Percentiles rank a stretch among this genome's conserved stretches.
These are phyloP conservation scores for Diaporthe vexans DNA, from an alignment of 2,329 filamentous ascomycete genomes.

Conservation along the genomic window DNA sequence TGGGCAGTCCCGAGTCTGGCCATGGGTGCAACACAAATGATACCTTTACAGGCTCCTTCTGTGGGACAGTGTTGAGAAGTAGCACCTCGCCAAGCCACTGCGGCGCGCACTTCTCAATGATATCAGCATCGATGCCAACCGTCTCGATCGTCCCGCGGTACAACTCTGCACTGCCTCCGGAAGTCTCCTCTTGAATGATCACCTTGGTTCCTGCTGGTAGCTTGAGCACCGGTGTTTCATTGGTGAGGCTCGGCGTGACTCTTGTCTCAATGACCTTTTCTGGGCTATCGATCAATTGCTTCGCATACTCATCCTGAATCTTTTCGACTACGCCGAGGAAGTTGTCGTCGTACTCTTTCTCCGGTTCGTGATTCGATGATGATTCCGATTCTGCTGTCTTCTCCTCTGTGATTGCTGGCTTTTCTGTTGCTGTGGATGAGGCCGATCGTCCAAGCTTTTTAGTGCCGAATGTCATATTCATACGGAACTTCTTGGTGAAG, in stretches of 20 bases:
- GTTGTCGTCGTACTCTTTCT: constrained; percentile 82
- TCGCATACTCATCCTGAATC: constrained; percentile 81
- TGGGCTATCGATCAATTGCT: constrained; percentile 69
- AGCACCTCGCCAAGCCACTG: constrained; percentile 94
- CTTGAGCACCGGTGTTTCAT: constrained; percentile 83
- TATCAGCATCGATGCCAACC: constrained; percentile 81
- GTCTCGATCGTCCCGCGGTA: constrained; percentile 90
- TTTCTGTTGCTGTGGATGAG: constrained; percentile 76
- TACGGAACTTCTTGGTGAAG: constrained; percentile 88
- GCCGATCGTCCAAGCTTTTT: constrained; percentile 85
- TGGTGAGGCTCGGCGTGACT: constrained; percentile 77
- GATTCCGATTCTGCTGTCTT: constrained; percentile 78
- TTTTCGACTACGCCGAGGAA: constrained; percentile 80
- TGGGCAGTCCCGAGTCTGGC: constrained; percentile 77
- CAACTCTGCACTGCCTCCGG: constrained; percentile 82
- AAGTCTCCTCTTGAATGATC: constrained; percentile 78
- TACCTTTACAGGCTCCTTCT: constrained; percentile 96
- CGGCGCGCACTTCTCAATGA: constrained; percentile 87
- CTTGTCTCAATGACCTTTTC: constrained; percentile 70
- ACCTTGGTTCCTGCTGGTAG: constrained; percentile 77
- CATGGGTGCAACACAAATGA: constrained; percentile 91
- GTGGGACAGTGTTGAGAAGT: constrained; percentile 83
- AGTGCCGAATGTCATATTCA: constrained; percentile 81
- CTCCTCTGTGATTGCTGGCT: constrained; percentile 81
- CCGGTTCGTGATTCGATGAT: constrained; percentile 68